phyloP scores from a whole-genome alignment of 352 stramenopile species.

The Plasmopara muralis region DNA sequence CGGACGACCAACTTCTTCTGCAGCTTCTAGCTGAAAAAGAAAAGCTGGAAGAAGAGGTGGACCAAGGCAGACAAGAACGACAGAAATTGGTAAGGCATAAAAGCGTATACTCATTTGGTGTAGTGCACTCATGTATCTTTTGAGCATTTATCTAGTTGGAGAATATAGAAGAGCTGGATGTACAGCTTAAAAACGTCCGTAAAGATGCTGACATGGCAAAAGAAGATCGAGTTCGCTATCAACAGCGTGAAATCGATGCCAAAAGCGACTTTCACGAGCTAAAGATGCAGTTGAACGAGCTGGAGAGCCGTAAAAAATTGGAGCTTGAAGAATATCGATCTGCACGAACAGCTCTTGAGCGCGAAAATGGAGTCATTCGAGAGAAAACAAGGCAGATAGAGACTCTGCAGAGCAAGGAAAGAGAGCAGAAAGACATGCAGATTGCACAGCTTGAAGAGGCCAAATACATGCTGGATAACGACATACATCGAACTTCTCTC shows the following conservation, averaged over 20 bases:
- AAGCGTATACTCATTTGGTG: no score
- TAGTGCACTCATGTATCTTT: background rate
- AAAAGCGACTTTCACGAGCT: slow-evolving; percentile 44
- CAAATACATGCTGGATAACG: slow-evolving; percentile 53
- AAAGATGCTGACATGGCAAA: slow-evolving; percentile 41
- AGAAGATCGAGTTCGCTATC: slow-evolving; percentile 31
- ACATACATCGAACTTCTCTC: slow-evolving; percentile 40
- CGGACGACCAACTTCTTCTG: slow-evolving; percentile 49
- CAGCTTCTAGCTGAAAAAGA: slow-evolving; percentile 70
- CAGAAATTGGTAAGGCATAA: slow-evolving; percentile 33
- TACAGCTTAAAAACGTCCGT: slow-evolving; percentile 34
- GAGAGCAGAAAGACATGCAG: slow-evolving; percentile 49
- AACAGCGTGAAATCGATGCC: slow-evolving; percentile 33
- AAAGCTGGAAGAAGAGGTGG: slow-evolving; percentile 26
- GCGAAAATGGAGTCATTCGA: slow-evolving; percentile 39
- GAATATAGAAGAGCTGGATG: slow-evolving; percentile 44
- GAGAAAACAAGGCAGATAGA: slow-evolving; percentile 52
- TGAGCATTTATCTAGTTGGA: slow-evolving; percentile 25
- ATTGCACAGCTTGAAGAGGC: slow-evolving; percentile 47
- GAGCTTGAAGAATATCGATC: slow-evolving; percentile 67
- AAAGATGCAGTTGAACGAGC: slow-evolving; percentile 60
- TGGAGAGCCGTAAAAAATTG: slow-evolving; percentile 50
- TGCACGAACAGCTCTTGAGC: slow-evolving; percentile 40
- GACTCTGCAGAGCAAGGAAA: slow-evolving; percentile 30
- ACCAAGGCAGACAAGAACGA: slow-evolving; percentile 35